Evolutionary conservation across 2,329 filamentous ascomycete genomes (phyloP).

Genomic region (Fusarium compactum): DNA sequence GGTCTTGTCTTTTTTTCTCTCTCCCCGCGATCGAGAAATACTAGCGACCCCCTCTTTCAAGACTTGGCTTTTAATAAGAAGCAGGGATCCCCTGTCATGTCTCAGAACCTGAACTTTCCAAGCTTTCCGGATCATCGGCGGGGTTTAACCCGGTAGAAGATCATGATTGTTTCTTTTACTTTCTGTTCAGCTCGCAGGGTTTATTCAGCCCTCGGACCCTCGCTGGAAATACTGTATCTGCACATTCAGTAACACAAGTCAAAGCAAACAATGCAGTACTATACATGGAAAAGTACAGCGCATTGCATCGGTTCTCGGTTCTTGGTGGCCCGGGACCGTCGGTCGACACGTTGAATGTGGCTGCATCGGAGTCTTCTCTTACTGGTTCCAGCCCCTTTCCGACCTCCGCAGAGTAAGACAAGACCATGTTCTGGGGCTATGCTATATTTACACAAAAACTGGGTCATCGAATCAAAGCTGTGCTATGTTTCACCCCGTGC

Average conservation of each 20-base stretch:
- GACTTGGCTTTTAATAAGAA: neutral
- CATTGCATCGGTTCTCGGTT: conserved; percentile 23
- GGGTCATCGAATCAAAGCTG: neutral
- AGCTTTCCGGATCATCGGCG: neutral
- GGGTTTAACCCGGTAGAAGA: neutral
- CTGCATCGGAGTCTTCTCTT: conserved; percentile 14
- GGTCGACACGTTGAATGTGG: conserved; percentile 20
- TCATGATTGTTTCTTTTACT: neutral
- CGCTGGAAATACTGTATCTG: neutral
- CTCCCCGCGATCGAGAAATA: conserved; percentile 23
- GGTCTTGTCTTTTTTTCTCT: neutral
- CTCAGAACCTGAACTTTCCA: neutral
- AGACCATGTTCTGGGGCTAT: neutral
- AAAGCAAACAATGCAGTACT: neutral
- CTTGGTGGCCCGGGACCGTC: conserved; percentile 17
- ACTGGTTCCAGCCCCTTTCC: conserved; percentile 27
- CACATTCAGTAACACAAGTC: neutral
- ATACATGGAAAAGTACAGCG: too few species aligned
- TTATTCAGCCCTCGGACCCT: conserved; percentile 6
- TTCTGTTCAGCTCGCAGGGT: conserved; percentile 27
- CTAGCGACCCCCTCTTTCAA: neutral
- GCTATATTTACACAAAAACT: conserved; percentile 24
- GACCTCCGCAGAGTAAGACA: neutral
- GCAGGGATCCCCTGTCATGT: conserved; percentile 14
- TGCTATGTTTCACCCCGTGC: conserved; percentile 16